Evolutionary conservation across 495 filamentous ascomycete species (phyloP).

Genomic region (Lasiosphaeria hispida): DNA sequence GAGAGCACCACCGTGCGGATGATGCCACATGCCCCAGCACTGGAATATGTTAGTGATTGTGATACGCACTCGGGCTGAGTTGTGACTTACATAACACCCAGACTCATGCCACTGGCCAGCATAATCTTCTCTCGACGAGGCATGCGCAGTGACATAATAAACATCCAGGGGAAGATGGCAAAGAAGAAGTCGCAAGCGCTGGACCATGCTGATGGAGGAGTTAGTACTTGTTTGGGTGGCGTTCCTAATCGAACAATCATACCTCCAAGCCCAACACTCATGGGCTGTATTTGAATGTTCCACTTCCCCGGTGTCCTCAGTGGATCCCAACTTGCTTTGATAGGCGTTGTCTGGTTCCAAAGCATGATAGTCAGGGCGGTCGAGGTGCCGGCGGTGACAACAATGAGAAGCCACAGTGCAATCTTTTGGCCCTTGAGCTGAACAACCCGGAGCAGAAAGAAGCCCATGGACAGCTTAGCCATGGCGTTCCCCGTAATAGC

Average conservation of each 20-base stretch:
- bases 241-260: not conserved
- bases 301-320: conserved; percentile 36
- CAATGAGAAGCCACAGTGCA: conserved; percentile 35
- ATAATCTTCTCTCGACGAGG: conserved; percentile 40
- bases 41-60: conserved; percentile 20
- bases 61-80: not conserved
- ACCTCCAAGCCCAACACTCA: conserved; percentile 40
- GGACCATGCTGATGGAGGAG: conserved; percentile 32
- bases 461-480: conserved; percentile 42
- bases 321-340: conserved; percentile 37
- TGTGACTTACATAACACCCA: conserved; percentile 40
- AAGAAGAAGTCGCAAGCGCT: conserved; percentile 45
- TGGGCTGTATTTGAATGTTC: conserved; percentile 38
- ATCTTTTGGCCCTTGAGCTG: conserved; percentile 35
- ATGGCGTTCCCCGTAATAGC: conserved; percentile 40
- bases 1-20: conserved; percentile 39
- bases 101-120: conserved; percentile 41
- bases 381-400: conserved; percentile 32
- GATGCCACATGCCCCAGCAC: conserved; percentile 41
- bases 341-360: conserved; percentile 39
- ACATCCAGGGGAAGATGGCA: conserved; percentile 44
- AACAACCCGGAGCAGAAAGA: conserved; percentile 41
- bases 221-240: not conserved
- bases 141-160: conserved; percentile 43
- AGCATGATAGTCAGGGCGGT: conserved; percentile 33